Percentiles rank a stretch among this genome's conserved stretches.
Evolutionary conservation across 345 rosid species (phyloP).

Genomic region (Salix purpurea): DNA sequence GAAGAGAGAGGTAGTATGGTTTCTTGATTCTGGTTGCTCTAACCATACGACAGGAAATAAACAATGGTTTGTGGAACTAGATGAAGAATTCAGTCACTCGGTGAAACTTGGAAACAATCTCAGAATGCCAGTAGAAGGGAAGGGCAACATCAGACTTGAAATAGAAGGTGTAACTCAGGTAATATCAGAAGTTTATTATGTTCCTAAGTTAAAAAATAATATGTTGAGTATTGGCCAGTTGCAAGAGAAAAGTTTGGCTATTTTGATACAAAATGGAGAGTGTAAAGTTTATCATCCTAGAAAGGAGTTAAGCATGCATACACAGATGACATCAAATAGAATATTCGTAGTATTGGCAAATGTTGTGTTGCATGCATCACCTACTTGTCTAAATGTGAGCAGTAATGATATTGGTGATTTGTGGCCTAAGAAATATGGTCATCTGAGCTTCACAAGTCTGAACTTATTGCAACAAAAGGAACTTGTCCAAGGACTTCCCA

Average conservation of each 20-base stretch:
- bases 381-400: too few species aligned
- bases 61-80: too few species aligned
- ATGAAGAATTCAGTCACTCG: too few species aligned
- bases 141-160: too few species aligned
- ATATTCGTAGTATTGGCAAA: background rate
- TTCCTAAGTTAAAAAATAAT: too few species aligned
- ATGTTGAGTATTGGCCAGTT: background rate
- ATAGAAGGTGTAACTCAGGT: too few species aligned
- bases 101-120: too few species aligned
- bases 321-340: background rate
- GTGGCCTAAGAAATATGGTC: background rate
- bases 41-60: too few species aligned
- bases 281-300: conserved; percentile 5
- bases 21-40: too few species aligned
- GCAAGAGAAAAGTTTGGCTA: background rate
- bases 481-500: background rate
- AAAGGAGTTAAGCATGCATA: background rate
- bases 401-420: background rate
- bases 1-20: too few species aligned
- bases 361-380: background rate
- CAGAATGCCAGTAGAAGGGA: too few species aligned
- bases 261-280: background rate
- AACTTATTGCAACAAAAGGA: background rate
- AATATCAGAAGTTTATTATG: too few species aligned
- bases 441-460: background rate